Evolutionary conservation across 495 filamentous ascomycete species (phyloP).

Genomic region (Aspergillus sclerotioniger): DNA sequence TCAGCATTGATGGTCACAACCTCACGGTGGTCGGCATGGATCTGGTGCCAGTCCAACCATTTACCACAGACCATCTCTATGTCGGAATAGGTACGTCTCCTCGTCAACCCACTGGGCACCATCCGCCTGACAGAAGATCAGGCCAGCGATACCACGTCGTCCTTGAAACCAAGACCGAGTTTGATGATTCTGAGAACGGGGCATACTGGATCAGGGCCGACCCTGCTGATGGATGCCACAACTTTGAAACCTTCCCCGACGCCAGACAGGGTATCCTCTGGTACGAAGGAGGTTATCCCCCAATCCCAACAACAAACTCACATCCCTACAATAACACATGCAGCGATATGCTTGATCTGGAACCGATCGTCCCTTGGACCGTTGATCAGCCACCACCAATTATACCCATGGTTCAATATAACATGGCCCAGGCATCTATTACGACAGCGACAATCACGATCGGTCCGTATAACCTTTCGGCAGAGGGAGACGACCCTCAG

Average conservation of each 20-base stretch:
- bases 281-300: neutral
- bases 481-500: neutral
- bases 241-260: conserved; percentile 8
- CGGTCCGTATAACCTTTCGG: neutral
- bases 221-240: conserved; percentile 8
- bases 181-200: neutral
- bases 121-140: neutral
- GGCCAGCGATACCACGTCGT: conserved; percentile 62
- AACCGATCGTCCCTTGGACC: conserved; percentile 1
- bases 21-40: conserved; percentile 43
- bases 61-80: conserved; percentile 37
- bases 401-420: neutral
- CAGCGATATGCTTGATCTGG: neutral
- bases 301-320: conserved; percentile 2
- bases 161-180: conserved; percentile 48
- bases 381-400: neutral
- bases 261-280: conserved; percentile 11
- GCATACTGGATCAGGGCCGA: conserved; percentile 60
- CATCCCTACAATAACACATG: conserved; percentile 2
- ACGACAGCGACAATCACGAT: neutral
- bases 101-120: too few relatives aligned
- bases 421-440: neutral
- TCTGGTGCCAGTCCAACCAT: conserved; percentile 44
- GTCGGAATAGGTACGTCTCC: conserved; percentile 47
- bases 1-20: conserved; percentile 45